Evolutionary conservation across 164 flowering plant species (phyloP).

Genomic region (Nelumbo lutea): DNA sequence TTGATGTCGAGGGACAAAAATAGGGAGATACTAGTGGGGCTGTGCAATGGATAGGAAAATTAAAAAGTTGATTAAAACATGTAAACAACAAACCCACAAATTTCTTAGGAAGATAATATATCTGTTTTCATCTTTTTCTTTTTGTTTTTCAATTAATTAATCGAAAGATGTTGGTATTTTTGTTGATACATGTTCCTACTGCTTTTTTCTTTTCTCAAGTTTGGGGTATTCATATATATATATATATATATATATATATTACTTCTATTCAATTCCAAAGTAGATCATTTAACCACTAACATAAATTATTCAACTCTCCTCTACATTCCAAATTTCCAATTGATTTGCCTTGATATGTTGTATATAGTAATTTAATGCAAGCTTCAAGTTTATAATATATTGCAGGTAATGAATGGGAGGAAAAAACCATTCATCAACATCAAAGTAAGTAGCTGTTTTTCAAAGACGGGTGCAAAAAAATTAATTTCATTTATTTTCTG

Average conservation of each 20-base stretch:
- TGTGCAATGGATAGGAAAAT: too few relatives aligned
- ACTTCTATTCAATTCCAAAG: too few relatives aligned
- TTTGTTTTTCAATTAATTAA: not conserved
- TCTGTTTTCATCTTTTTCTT: not conserved
- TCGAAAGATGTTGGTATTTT: too few relatives aligned
- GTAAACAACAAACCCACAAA: conserved; percentile 10
- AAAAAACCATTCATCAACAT: conserved; percentile 27
- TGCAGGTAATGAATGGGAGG: conserved; percentile 26
- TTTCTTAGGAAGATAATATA: conserved; percentile 31
- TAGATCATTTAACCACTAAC: too few relatives aligned
- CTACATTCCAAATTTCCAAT: too few relatives aligned
- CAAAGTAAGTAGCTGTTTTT: conserved; percentile 18
- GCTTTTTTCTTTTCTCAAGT: too few relatives aligned
- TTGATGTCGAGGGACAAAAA: too few relatives aligned
- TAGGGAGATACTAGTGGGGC: too few relatives aligned
- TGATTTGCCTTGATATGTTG: too few relatives aligned
- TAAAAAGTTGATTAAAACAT: not conserved
- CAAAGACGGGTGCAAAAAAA: not conserved
- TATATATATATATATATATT: too few relatives aligned
- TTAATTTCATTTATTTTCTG: not conserved
- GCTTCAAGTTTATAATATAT: not conserved
- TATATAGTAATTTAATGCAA: not conserved
- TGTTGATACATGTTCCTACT: not conserved
- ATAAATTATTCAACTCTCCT: too few relatives aligned
- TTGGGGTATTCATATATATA: too few relatives aligned